These are phyloP conservation scores for Leishmania guyanensis DNA, from an alignment of 208 protist genomes.

Conservation along the genomic window DNA sequence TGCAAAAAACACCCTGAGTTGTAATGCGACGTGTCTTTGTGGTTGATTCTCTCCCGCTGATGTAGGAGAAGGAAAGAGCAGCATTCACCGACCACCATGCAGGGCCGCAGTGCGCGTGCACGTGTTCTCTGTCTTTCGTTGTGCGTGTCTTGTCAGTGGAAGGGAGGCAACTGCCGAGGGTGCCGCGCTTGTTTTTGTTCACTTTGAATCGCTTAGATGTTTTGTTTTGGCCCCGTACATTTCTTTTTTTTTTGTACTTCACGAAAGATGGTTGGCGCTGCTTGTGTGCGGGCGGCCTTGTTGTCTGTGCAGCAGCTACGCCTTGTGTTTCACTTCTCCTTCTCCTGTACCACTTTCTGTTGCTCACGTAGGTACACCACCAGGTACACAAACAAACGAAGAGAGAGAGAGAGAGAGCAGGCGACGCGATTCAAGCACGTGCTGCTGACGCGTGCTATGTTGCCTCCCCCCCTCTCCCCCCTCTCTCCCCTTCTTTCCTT, in stretches of 20 bases:
- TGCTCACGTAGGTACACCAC: neutral
- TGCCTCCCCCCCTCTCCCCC: neutral
- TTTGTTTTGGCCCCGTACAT: neutral
- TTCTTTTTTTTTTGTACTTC: neutral
- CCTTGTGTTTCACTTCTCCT: slow-evolving; percentile 6
- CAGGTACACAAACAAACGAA: neutral
- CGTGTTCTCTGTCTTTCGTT: neutral
- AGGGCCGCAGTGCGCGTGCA: neutral
- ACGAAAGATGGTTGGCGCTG: neutral
- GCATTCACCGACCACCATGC: neutral
- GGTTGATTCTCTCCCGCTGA: no score
- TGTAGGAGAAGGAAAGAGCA: neutral
- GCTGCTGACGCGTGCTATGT: neutral
- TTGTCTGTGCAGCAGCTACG: neutral
- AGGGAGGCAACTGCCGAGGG: neutral
- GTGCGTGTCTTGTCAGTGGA: neutral
- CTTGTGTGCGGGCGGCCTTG: neutral
- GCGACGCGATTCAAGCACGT: neutral
- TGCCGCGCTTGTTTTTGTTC: neutral
- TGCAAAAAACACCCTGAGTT: neutral
- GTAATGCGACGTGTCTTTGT: neutral
- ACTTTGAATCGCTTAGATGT: neutral
- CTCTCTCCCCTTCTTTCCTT: neutral
- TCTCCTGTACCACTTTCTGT: neutral
- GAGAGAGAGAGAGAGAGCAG: neutral